Evolutionary conservation across 768 basidiomycete species (phyloP), one percentile per base, ranked within the genome.

Genomic region (Tylopilus sp.): DNA sequence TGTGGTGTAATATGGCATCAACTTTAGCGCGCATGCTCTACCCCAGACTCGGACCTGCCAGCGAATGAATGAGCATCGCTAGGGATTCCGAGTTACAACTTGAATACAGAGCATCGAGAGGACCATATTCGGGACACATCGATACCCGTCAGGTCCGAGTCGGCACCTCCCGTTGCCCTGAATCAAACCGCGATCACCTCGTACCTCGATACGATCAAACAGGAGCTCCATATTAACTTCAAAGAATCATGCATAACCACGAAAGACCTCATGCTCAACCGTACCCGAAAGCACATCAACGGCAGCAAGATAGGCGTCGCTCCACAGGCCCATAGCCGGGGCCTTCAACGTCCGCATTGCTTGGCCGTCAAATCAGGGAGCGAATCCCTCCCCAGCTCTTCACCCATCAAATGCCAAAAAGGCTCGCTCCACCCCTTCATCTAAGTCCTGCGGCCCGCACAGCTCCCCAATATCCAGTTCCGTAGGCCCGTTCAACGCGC

Each of bases 401-500:
- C 31, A 6, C 15, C 4, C 33, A 33, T 33, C 3, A 13, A 15
- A 13, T 6, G 31, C 6, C 31, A 15, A n/a, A 6, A 36, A 7
- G 9, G 6, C 20, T 18, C n/a, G 6, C 18, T 18, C 10, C n/a
- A n/a, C 36, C 15, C 36, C 36, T 38, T 35, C 15, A 35, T 35
- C 15, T 9, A 31, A 9, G 10, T 85, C 81, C 43, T 73, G 66
- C 0, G 71, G 67, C 2, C 70, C 73, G 62, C 81, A 85, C 6
- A 88, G 69, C 22, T 79, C 69, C 21, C 67, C 64, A 23, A 79
- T 47, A 49, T 78, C 71, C 1, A 87, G 69, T 58, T 77, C 77
- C 39, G 48, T 51, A 9, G 63, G 47, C n/a, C 54, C 50, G 2
- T 33, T 25, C 25, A 55, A 57, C 11, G 44, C 44, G 3, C 64